Evolutionary conservation across 2,329 filamentous ascomycete species (phyloP).

Genomic region (Lecanicillium sp.): DNA sequence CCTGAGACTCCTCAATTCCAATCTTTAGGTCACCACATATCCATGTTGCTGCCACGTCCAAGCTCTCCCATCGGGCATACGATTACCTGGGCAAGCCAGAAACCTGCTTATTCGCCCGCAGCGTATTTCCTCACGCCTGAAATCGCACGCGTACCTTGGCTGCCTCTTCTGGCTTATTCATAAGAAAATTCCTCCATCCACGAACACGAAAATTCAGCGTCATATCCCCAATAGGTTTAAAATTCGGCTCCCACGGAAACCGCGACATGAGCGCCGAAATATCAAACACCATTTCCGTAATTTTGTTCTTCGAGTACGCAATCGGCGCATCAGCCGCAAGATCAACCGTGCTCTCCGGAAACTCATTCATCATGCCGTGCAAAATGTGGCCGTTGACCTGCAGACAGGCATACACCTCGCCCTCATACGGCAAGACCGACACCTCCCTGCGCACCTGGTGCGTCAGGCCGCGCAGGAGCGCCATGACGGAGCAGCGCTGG

Average conservation of each 20-base stretch:
- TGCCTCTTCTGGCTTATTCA: too few relatives aligned
- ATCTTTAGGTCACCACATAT: too few relatives aligned
- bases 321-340: conserved; percentile 1
- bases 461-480: conserved; percentile 5
- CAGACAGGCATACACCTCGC: conserved; percentile 8
- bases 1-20: too few relatives aligned
- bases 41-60: too few relatives aligned
- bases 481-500: conserved; percentile 6
- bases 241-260: conserved; percentile 8
- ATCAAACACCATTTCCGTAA: neutral
- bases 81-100: too few relatives aligned
- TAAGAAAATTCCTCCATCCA: neutral
- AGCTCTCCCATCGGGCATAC: too few relatives aligned
- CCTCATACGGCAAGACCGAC: neutral
- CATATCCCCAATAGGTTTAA: conserved; percentile 4
- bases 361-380: conserved; percentile 6
- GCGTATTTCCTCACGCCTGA: too few relatives aligned
- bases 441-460: neutral
- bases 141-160: too few relatives aligned
- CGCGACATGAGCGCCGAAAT: conserved; percentile 5
- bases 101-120: neutral
- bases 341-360: conserved; percentile 1
- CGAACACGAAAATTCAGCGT: conserved; percentile 4
- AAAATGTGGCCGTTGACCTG: conserved; percentile 6
- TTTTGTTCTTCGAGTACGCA: neutral